Evolutionary conservation across 2,329 filamentous ascomycete genomes (phyloP), one percentile per base, ranked within the genome.

Genomic region (Trichophyton benhamiae): DNA sequence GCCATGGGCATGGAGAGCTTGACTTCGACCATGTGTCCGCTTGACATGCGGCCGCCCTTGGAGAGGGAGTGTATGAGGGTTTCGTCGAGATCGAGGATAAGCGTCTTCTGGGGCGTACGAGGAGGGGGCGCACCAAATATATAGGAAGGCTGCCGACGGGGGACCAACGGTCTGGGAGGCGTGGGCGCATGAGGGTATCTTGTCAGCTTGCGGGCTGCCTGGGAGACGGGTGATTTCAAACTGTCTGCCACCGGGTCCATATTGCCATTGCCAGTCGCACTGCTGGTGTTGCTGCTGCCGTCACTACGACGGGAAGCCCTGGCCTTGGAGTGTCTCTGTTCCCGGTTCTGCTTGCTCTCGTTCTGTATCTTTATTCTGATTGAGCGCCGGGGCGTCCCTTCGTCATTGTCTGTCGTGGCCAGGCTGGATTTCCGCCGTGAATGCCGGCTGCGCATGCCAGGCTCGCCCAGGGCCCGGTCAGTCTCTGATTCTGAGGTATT

Each of bases 11-110:
- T 70, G 33, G 76, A 69, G 63, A 96, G 81, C 68, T 91, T 91
- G 65, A 99, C 94, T 77, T 99, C 94, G 59, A 99, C 91, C 94
- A 99, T 99, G 76, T 99, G 94, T 17, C 94, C 94, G 20, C 89
- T 92, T 68, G 89, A 92, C 87, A 96, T 96, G 63, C 92, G 84
- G 60, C 92, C 91, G 33, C 94, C 94, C 73, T 96, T 96, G 63
- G 92, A 91, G 82, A 97, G 91, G 74, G 91, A 96, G 79, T 99
- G 94, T 67, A 99, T 99, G 67, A 99, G 78, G 0, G 94, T 99
- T 76, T 99, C 94, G 74, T 99, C 94, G 17, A 99, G 83, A 72
- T 99, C 94, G 59, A 99, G 81, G 65, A 99, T 91, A 63, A 99
- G 77, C 0, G 94, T 99, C 79, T 99, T 99, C 70, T 94, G 87